A percentile compares a stretch with the other conserved stretches of the same genome.
Conservation (phyloP, 2,329 filamentous ascomycete species). For the Trichoderma cornu-damae region DNA sequence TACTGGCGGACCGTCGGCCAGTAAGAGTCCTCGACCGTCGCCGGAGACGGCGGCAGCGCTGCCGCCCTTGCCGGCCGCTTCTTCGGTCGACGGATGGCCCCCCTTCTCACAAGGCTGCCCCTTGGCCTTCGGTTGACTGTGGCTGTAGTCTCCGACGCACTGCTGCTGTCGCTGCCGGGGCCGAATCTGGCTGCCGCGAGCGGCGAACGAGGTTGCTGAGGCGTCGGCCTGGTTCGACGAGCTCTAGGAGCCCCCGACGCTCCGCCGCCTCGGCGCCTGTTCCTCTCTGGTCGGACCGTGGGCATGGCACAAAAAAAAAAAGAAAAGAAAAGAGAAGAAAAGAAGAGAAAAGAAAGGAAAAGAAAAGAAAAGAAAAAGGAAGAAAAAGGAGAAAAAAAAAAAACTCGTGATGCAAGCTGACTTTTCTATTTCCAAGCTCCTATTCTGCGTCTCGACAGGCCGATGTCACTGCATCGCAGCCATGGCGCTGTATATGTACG, state of each 20-base stretch:
- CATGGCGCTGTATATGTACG: neutral
- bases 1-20: neutral
- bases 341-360: too few relatives aligned
- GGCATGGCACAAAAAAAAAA: neutral
- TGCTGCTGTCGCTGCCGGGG: neutral
- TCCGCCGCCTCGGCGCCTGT: neutral
- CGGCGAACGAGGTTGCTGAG: neutral
- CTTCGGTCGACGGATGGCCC: neutral
- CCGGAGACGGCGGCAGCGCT: neutral
- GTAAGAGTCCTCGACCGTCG: neutral
- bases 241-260: neutral
- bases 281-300: neutral
- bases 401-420: too few relatives aligned
- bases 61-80: neutral
- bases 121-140: neutral
- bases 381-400: too few relatives aligned
- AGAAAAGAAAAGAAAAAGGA: too few relatives aligned
- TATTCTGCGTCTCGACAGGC: neutral
- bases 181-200: neutral
- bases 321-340: too few relatives aligned
- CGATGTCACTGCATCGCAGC: neutral
- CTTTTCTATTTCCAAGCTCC: neutral
- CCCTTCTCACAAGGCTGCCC: neutral
- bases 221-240: neutral
- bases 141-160: neutral